Evolutionary conservation across 495 filamentous ascomycete genomes (phyloP).

Genomic region (Talaromyces nanjingensis): DNA sequence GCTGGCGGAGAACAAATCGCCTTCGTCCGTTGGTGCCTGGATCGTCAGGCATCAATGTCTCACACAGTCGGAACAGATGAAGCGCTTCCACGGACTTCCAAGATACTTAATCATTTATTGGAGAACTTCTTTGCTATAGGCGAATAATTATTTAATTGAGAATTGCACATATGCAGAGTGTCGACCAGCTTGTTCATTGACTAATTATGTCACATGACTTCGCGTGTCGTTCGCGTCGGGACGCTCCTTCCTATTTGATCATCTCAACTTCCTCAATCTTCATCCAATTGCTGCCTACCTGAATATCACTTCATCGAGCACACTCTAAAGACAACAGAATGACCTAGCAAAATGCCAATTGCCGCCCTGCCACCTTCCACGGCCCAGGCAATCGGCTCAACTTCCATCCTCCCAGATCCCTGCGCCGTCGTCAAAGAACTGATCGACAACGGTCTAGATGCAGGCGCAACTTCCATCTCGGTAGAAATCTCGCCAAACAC

Average conservation of each 20-base stretch:
- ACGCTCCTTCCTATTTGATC: neutral
- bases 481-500: conserved; percentile 71
- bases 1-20: neutral
- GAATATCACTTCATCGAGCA: neutral
- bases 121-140: no score
- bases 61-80: neutral
- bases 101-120: no score
- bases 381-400: conserved; percentile 61
- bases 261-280: neutral
- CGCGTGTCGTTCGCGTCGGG: neutral
- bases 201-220: neutral
- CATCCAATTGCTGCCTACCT: neutral
- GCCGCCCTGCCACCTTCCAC: conserved; percentile 58
- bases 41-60: neutral
- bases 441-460: conserved; percentile 86
- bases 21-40: neutral
- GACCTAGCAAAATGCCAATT: conserved; percentile 49
- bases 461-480: conserved; percentile 63
- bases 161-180: no score
- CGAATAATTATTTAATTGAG: no score
- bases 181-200: no score
- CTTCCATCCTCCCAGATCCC: conserved; percentile 65
- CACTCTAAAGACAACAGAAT: neutral
- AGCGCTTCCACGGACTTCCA: no score
- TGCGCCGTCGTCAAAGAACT: conserved; percentile 81